Conservation (phyloP, 768 basidiomycete genomes). For the Leccinum pellstonianum region DNA sequence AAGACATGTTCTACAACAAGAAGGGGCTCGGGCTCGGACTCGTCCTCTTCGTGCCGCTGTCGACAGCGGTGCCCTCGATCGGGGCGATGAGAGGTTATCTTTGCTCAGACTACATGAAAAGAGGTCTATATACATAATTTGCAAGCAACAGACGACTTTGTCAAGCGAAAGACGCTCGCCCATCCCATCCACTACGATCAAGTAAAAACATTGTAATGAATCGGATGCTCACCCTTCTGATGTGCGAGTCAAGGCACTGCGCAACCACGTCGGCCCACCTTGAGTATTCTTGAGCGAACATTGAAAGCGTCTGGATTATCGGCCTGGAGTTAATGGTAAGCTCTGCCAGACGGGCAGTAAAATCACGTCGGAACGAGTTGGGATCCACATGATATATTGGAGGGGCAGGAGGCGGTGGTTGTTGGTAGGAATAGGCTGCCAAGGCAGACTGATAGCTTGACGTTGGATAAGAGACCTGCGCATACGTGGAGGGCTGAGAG, state of each 20-base stretch:
- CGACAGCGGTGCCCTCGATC: constrained; percentile 32
- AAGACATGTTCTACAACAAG: constrained; percentile 20
- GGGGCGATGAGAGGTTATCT: constrained; percentile 37
- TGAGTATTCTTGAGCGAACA: constrained; percentile 85
- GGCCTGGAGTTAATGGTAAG: constrained; percentile 94
- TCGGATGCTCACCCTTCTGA: constrained; percentile 76
- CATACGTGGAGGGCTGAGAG: constrained; percentile 50
- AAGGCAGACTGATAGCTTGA: constrained; percentile 47
- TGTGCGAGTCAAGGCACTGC: constrained; percentile 80
- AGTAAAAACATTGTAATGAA: constrained; percentile 24
- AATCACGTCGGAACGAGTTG: constrained; percentile 76
- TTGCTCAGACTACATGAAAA: constrained; percentile 43
- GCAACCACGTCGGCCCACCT: constrained; percentile 78
- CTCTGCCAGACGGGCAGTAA: constrained; percentile 65
- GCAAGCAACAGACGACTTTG: constrained; percentile 28
- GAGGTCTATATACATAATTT: constrained; percentile 46
- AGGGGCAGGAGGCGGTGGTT: constrained; percentile 40
- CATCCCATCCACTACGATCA: constrained; percentile 29
- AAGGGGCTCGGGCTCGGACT: constrained; percentile 37
- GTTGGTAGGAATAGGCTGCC: constrained; percentile 48
- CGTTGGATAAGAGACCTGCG: constrained; percentile 24
- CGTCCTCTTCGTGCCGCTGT: constrained; percentile 34
- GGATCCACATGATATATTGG: constrained; percentile 59
- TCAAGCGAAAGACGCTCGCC: constrained; percentile 25
- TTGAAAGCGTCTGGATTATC: constrained; percentile 89